Conservation (phyloP, 2,329 filamentous ascomycete genomes). For the Lachnum nothofagi region DNA sequence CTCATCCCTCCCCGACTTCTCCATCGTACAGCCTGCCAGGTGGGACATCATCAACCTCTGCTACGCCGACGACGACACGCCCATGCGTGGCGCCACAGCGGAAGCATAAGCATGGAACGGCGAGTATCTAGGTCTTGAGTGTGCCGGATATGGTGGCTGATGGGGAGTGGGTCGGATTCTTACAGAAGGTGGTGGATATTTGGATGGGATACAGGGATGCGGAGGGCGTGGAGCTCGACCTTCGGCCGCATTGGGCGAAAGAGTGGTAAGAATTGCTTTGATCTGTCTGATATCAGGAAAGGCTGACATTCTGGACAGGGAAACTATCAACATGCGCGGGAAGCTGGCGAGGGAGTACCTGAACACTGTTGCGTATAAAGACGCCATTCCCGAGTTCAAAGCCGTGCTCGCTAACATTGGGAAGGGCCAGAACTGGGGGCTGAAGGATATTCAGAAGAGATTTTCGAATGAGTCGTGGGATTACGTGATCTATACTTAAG, state of each 20-base stretch:
- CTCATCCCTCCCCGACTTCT: conserved; percentile 37
- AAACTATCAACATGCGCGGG: conserved; percentile 32
- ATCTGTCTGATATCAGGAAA: not conserved
- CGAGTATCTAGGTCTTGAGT: conserved; percentile 40
- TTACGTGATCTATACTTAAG: conserved; percentile 19
- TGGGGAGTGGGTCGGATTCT: conserved; percentile 38
- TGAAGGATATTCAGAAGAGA: conserved; percentile 35
- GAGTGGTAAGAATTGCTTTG: conserved; percentile 35
- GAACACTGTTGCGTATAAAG: conserved; percentile 37
- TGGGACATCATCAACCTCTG: conserved; percentile 45
- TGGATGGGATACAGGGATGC: conserved; percentile 37
- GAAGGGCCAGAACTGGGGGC: conserved; percentile 36
- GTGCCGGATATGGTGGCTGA: conserved; percentile 37
- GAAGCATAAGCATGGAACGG: conserved; percentile 39
- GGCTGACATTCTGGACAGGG: conserved; percentile 5
- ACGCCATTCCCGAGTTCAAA: conserved; percentile 37
- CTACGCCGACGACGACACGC: conserved; percentile 36
- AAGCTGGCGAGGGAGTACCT: conserved; percentile 32
- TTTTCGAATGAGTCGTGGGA: conserved; percentile 42
- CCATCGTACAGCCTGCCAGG: conserved; percentile 42
- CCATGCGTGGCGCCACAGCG: conserved; percentile 44
- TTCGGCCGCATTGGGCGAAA: conserved; percentile 45
- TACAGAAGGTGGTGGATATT: conserved; percentile 38
- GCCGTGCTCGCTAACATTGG: conserved; percentile 35
- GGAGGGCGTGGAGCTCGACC: conserved; percentile 31